Percentiles rank a stretch among this genome's conserved stretches.
Evolutionary conservation across 208 protist species (phyloP).

Genomic region (Crithidia expoeki): DNA sequence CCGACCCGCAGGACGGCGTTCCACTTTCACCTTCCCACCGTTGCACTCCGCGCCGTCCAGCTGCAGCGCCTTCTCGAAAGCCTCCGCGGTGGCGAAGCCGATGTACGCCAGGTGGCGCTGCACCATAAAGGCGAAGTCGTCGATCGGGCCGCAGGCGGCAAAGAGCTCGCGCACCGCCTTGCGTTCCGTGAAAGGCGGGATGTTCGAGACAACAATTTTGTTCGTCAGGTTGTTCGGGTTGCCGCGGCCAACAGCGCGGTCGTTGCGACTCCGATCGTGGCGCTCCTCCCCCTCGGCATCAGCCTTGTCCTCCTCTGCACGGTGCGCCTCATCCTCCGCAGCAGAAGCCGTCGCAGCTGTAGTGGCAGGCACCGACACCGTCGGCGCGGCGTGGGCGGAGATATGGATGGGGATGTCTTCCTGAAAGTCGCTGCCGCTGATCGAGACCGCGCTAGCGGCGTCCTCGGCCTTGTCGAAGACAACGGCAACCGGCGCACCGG

Average conservation of each 20-base stretch:
- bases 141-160: constrained; percentile 41
- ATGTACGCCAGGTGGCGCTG: constrained; percentile 53
- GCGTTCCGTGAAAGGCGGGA: constrained; percentile 38
- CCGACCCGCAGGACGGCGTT: constrained; percentile 36
- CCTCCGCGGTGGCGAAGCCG: constrained; percentile 45
- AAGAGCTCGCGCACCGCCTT: constrained; percentile 55
- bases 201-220: constrained; percentile 51
- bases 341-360: constrained; percentile 13
- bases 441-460: constrained; percentile 23
- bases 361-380: constrained; percentile 3
- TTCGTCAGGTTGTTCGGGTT: constrained; percentile 25
- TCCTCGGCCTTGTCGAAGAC: constrained; percentile 37
- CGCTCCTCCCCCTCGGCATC: constrained; percentile 4
- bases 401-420: constrained; percentile 33
- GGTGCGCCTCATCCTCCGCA: neutral
- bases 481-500: constrained; percentile 12
- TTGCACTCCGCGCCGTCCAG: constrained; percentile 49
- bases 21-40: constrained; percentile 47
- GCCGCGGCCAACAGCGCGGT: constrained; percentile 4
- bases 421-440: constrained; percentile 48
- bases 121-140: constrained; percentile 50
- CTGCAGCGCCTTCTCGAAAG: constrained; percentile 54
- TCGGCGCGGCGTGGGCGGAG: constrained; percentile 24
- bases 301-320: neutral
- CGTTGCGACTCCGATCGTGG: constrained; percentile 2